Evolutionary conservation across 2,329 filamentous ascomycete species (phyloP), one percentile per base, ranked within the genome.

Genomic region (Apiospora hydei): DNA sequence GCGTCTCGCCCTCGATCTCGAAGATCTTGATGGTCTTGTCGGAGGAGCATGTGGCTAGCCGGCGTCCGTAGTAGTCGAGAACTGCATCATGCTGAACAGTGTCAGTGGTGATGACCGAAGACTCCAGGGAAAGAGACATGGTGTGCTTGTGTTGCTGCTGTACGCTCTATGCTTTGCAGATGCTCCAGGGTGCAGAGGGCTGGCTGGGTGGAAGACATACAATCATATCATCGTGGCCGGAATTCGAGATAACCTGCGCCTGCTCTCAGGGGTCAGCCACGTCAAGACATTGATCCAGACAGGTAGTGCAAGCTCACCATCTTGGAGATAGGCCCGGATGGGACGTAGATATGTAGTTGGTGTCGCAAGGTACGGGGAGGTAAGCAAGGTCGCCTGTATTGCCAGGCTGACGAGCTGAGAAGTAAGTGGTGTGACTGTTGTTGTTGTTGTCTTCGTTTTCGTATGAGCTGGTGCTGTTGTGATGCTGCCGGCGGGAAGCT

Each of bases 21-120:
- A 98, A 99, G 81, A 99, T 98, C 87, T 98, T 98, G 87, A 99
- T 97, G 67, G 96, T 98, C 82, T 96, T 95, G 85, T 99, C 96
- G 76, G 96, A 98, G 47, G 95, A 98, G 85, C 96, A 98, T 76
- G 96, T 99, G 75, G 96, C 96, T 78, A 99, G 91, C 81, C 96
- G 93, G 77, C 96, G 92, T 80, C 96, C 96, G 84, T 98, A 99
- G 88, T 98, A 99, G 84, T 99, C 96, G 81, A 99, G 92, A 76
- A 97, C 96, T 76, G 96, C 96, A 89, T 99, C 96, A 84, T 99
- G 96, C 96, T 94, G 77, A 71, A 71, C 57, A 69, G 70, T 69
- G 75, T 79, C 72, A 76, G 69, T 72, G 73, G 46, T 70, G 68
- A 71, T 67, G 72, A 75, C 66, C 72, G 72, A 70, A 44, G 51